These are phyloP conservation scores for Berberis vulgaris DNA, from an alignment of 164 flowering plant species.

Conservation along the genomic window DNA sequence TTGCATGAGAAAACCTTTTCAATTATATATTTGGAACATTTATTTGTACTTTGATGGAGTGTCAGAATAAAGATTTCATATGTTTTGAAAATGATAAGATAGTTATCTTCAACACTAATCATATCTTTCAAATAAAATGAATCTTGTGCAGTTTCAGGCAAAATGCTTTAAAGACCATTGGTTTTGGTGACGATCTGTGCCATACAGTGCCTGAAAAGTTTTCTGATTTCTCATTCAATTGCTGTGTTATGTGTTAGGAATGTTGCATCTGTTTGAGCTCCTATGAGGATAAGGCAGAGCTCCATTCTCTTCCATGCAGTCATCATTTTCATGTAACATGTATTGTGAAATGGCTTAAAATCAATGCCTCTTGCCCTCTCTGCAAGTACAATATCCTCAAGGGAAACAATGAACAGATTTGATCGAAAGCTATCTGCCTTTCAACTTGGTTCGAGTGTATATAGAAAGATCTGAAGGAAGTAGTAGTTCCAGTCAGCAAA, in stretches of 20 bases:
- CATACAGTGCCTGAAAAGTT: too few relatives aligned
- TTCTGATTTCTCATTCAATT: too few relatives aligned
- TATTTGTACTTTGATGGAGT: too few relatives aligned
- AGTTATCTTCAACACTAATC: too few relatives aligned
- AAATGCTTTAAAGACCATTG: too few relatives aligned
- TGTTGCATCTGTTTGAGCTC: slow-evolving; percentile 29
- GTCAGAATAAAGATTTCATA: too few relatives aligned
- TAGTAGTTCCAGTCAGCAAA: background rate
- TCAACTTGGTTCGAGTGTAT: slow-evolving; percentile 1
- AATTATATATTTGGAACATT: too few relatives aligned
- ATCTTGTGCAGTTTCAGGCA: too few relatives aligned
- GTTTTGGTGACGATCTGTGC: too few relatives aligned
- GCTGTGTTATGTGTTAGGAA: slow-evolving; percentile 14
- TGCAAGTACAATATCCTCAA: slow-evolving; percentile 34
- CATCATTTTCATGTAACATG: slow-evolving; percentile 32
- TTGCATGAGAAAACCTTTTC: too few relatives aligned
- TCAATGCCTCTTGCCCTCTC: slow-evolving; percentile 34
- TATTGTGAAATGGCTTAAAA: slow-evolving; percentile 32
- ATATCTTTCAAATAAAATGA: too few relatives aligned
- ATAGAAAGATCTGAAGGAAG: background rate
- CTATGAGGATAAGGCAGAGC: slow-evolving; percentile 29
- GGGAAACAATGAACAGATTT: slow-evolving; percentile 23
- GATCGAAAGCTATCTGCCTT: background rate
- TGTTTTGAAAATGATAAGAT: too few relatives aligned
- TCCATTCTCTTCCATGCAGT: slow-evolving; percentile 26